Evolutionary conservation across 495 filamentous ascomycete genomes (phyloP), one percentile per base, ranked within the genome.

Genomic region (Aspergillus baeticus): DNA sequence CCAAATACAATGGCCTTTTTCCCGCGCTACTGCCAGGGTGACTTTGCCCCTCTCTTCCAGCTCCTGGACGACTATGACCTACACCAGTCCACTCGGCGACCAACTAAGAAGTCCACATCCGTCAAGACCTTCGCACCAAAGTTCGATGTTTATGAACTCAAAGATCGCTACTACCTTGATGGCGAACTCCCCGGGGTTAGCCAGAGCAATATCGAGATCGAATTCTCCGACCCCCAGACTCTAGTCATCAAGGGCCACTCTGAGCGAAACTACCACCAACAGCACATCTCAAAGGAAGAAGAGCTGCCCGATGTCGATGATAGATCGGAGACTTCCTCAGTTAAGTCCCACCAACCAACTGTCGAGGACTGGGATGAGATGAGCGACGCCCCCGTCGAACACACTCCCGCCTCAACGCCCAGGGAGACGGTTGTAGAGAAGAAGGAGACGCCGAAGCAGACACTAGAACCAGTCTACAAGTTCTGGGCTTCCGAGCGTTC

Each of bases 101-200:
- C 57, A 67, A 55, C 26, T 39, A 44, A 49, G 22, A 58, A 57
- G 36, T 62, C 61, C 58, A 51, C 63, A 51, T 62, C 61, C 49
- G 35, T 55, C 26, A 69, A 63, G 20, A 72, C 79, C 44, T 92
- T 90, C 76, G 68, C 74, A 8, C 90, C 90, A 1, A 83, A 83
- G 57, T 96, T 97, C 72, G 92, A 97, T 66, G 79, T 96, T 42
- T 80, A 81, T 54, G 91, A 96, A 72, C 69, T 77, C 2, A 75
- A 80, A 38, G 65, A 84, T 13, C 67, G 66, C 61, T 98, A 93
- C 70, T 81, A 92, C 62, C 85, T 98, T 2, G 84, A 94, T 63
- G 92, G 91, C 62, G 93, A 96, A 70, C 81, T 96, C 0, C 91
- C 93, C 0, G 93, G 93, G 36, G 78, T 92, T 43, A 81, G 89